phyloP scores from a whole-genome alignment of 1,284 basidiomycete genomes.

The Volvariella volvacea region DNA sequence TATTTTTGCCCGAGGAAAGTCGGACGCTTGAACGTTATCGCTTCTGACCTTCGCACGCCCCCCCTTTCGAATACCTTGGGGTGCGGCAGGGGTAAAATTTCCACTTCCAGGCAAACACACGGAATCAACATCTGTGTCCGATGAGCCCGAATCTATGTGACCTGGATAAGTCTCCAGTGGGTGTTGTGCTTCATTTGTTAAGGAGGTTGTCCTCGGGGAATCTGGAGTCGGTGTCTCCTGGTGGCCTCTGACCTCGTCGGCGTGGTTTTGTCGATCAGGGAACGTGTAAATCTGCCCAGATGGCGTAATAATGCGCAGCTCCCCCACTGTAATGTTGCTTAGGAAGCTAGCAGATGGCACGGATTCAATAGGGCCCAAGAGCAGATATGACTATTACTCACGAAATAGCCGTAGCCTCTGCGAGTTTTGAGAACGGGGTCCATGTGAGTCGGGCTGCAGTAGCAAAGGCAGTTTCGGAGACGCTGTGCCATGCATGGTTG shows the following conservation, averaged over 20 bases:
- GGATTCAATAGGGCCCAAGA: conserved; percentile 40
- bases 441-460: background rate
- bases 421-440: background rate
- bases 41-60: conserved; percentile 21
- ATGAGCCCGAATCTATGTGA: too few species aligned
- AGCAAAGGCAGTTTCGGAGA: background rate
- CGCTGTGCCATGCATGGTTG: background rate
- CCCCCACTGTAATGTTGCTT: conserved; percentile 40
- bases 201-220: too few species aligned
- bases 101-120: too few species aligned
- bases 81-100: background rate
- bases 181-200: too few species aligned
- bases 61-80: conserved; percentile 5
- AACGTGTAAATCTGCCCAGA: conserved; percentile 38
- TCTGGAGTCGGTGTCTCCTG: too few species aligned
- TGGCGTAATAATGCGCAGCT: conserved; percentile 38
- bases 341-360: conserved; percentile 35
- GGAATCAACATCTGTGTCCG: too few species aligned
- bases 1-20: conserved; percentile 33
- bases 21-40: conserved; percentile 25
- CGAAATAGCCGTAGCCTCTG: conserved; percentile 11
- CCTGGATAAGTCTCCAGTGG: too few species aligned
- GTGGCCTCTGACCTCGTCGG: too few species aligned
- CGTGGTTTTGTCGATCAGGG: conserved; percentile 21
- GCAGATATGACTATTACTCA: conserved; percentile 18